These are phyloP conservation scores for Ramaria sp. DNA, from an alignment of 768 basidiomycete species.

Conservation along the genomic window DNA sequence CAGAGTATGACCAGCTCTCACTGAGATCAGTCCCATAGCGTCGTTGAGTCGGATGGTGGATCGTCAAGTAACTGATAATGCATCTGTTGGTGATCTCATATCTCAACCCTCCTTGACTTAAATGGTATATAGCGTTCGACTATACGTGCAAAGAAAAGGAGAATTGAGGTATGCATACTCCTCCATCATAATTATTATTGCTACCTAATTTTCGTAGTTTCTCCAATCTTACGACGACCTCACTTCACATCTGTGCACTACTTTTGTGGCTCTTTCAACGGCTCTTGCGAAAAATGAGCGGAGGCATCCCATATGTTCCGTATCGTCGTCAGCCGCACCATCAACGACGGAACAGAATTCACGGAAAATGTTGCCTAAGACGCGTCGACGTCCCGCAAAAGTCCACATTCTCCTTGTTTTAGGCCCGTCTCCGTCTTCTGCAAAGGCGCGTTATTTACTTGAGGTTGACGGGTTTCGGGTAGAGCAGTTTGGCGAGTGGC, in stretches of 20 bases:
- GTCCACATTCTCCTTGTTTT: slow-evolving; percentile 54
- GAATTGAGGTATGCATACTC: slow-evolving; percentile 35
- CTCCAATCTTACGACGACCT: slow-evolving; percentile 60
- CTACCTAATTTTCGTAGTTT: slow-evolving; percentile 1
- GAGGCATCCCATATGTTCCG: slow-evolving; percentile 9
- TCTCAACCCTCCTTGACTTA: too few relatives aligned
- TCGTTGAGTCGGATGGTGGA: slow-evolving; percentile 2
- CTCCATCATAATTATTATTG: background rate
- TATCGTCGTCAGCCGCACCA: slow-evolving; percentile 1
- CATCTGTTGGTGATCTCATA: background rate
- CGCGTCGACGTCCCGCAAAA: slow-evolving; percentile 16
- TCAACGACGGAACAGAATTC: background rate
- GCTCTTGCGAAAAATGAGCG: slow-evolving; percentile 35
- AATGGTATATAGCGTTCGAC: slow-evolving; percentile 40
- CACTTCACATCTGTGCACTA: slow-evolving; percentile 61
- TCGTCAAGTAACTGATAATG: background rate
- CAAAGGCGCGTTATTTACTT: slow-evolving; percentile 50
- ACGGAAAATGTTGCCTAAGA: background rate
- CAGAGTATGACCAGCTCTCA: background rate
- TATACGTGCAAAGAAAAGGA: slow-evolving; percentile 39
- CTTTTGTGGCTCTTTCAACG: slow-evolving; percentile 61
- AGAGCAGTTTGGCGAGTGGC: slow-evolving; percentile 21
- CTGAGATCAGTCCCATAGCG: slow-evolving; percentile 4
- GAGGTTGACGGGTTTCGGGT: slow-evolving; percentile 55
- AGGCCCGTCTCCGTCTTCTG: slow-evolving; percentile 41